These are phyloP conservation scores for Pestalotiopsis sp. DNA, from an alignment of 2,329 filamentous ascomycete species.

Conservation along the genomic window DNA sequence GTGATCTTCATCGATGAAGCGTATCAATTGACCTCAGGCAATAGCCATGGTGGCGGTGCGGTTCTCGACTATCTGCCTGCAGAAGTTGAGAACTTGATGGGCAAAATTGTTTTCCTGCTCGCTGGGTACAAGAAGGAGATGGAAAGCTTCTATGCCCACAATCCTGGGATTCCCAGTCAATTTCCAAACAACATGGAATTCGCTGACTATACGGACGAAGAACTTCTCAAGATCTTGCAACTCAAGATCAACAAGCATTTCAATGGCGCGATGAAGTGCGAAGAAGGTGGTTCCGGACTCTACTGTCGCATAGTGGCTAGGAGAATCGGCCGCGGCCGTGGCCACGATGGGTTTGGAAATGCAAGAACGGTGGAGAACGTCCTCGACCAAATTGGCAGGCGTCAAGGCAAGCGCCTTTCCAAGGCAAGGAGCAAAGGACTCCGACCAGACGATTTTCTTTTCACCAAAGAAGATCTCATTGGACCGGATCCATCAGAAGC, in stretches of 20 bases:
- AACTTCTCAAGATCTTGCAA: slow-evolving; percentile 65
- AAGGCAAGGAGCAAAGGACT: slow-evolving; percentile 44
- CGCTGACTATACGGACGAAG: slow-evolving; percentile 67
- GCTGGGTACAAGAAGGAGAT: slow-evolving; percentile 76
- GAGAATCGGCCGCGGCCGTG: slow-evolving; percentile 64
- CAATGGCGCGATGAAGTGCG: slow-evolving; percentile 56
- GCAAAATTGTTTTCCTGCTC: slow-evolving; percentile 72
- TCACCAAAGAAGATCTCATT: slow-evolving; percentile 71
- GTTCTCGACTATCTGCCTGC: slow-evolving; percentile 73
- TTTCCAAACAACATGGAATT: slow-evolving; percentile 70
- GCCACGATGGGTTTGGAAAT: slow-evolving; percentile 72
- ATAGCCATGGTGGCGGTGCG: slow-evolving; percentile 57
- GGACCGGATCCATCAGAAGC: slow-evolving; percentile 45
- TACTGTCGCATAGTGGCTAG: slow-evolving; percentile 66
- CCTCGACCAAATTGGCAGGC: slow-evolving; percentile 52
- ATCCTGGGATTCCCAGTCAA: slow-evolving; percentile 70
- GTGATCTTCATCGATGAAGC: slow-evolving; percentile 80
- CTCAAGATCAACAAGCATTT: slow-evolving; percentile 58
- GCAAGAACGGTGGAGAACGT: slow-evolving; percentile 69
- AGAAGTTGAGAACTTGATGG: slow-evolving; percentile 72
- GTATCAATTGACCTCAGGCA: slow-evolving; percentile 69
- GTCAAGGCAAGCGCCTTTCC: slow-evolving; percentile 61
- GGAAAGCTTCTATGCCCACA: slow-evolving; percentile 77
- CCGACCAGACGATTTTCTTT: slow-evolving; percentile 56
- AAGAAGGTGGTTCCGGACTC: slow-evolving; percentile 60